These are phyloP conservation scores for Tuber melanosporum DNA, from an alignment of 495 filamentous ascomycete species.

Conservation along the genomic window DNA sequence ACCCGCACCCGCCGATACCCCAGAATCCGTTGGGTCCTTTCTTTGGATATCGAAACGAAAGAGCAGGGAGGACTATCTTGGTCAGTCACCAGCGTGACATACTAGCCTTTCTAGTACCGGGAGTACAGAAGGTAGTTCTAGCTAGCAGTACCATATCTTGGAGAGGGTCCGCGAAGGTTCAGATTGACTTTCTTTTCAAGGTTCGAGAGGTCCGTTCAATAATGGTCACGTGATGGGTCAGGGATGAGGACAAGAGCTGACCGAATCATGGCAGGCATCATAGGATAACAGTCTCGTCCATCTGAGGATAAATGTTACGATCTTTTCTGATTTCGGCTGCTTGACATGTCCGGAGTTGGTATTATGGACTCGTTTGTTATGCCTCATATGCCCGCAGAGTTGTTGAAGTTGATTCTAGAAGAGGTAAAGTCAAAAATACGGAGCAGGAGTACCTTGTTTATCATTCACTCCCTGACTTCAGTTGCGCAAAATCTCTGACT, in stretches of 20 bases:
- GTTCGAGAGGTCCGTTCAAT: not conserved
- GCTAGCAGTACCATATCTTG: not conserved
- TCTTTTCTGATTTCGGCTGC: not conserved
- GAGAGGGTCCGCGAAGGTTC: not conserved
- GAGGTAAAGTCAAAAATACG: slow-evolving; percentile 15
- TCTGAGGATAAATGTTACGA: not conserved
- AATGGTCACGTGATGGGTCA: not conserved
- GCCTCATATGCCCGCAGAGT: slow-evolving; percentile 8
- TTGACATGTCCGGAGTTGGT: not conserved
- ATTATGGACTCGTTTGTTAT: not conserved
- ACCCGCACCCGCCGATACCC: not conserved
- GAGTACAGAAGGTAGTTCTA: not conserved
- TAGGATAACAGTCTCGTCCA: not conserved
- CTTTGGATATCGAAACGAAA: not conserved
- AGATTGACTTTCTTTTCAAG: not conserved
- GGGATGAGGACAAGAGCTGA: not conserved
- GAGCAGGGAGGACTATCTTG: not conserved
- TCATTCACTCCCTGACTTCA: not conserved
- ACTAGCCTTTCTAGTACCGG: not conserved
- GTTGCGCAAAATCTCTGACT: slow-evolving; percentile 4
- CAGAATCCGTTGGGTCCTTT: not conserved
- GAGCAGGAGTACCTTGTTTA: not conserved
- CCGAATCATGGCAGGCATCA: not conserved
- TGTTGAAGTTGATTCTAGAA: slow-evolving; percentile 14
- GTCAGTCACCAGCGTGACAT: not conserved